phyloP scores from a whole-genome alignment of 164 flowering plant species.

The Aristolochia californica region DNA sequence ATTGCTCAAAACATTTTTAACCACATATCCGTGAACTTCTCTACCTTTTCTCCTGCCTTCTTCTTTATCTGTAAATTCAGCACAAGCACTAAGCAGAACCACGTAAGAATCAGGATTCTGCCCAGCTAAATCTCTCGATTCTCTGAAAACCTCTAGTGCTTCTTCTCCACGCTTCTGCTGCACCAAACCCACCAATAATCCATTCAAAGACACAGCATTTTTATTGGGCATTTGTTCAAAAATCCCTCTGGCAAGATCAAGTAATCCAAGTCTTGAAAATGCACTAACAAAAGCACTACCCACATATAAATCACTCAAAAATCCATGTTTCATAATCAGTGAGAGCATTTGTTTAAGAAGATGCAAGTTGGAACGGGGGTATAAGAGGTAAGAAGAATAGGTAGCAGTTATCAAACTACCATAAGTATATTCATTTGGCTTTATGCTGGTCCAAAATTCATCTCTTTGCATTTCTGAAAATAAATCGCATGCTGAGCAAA shows the following conservation, averaged over 20 bases:
- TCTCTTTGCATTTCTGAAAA: constrained; percentile 52
- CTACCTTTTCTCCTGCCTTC: constrained; percentile 58
- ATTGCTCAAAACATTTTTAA: constrained; percentile 38
- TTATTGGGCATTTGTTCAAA: constrained; percentile 49
- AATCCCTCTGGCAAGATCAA: constrained; percentile 41
- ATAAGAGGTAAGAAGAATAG: constrained; percentile 13
- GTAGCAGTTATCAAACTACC: constrained; percentile 66
- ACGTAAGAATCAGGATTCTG: constrained; percentile 53
- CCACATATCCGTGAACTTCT: constrained; percentile 61
- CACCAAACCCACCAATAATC: constrained; percentile 78
- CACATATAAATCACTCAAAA: constrained; percentile 53
- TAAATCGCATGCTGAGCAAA: constrained; percentile 35
- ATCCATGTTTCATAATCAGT: constrained; percentile 48
- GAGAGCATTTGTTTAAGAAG: constrained; percentile 64
- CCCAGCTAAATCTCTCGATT: constrained; percentile 37
- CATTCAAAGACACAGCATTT: constrained; percentile 73
- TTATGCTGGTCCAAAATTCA: constrained; percentile 17
- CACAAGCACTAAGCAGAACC: constrained; percentile 58
- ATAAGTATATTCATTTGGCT: constrained; percentile 69
- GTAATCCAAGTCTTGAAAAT: constrained; percentile 46
- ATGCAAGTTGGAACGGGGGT: constrained; percentile 15
- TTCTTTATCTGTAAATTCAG: constrained; percentile 33
- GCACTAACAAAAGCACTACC: constrained; percentile 86
- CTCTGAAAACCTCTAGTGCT: constrained; percentile 44
- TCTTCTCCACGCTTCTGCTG: constrained; percentile 57